Base-by-base conservation (phyloP, 2,329 filamentous ascomycete species). In the Pseudogymnoascus sp. region DNA sequence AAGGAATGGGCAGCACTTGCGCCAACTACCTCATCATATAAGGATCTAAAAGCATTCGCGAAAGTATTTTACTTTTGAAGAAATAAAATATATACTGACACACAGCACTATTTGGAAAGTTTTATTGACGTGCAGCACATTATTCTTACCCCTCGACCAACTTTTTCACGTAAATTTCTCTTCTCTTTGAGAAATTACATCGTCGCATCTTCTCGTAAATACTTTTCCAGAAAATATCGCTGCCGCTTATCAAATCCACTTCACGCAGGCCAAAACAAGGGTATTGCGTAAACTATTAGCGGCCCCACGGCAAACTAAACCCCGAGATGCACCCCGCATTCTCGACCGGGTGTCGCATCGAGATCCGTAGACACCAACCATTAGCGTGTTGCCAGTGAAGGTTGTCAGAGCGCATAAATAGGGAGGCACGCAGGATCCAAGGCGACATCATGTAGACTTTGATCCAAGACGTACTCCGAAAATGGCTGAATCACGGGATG, bases 1-100 rank as follows among this genome's bases (percentile, higher is more conserved):
- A 46, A 46, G 12, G 42, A 46, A 12, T 25, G 42, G 42, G 23
- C 75, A 74, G 74, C 73, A 2, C 64, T 69, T 0, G 25, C 25
- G 7, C 25, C 25, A 28, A 28, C 25, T 6, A 7, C 25, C 25
- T 28, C 25, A 28, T 28, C 1, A 28, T 28, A 7, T 28, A 7
- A 28, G 7, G 25, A 28, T 28, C 7, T 28, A 28, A 28, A 28
- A 28, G 25, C 25, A 28, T 28, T 28, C 25, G 25, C 25, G 28
- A 10, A 31, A 31, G 28, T 31, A 31, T 31, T 31, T 31, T 31
- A 8, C 6, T 31, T 31, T 31, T 31, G 8, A 10, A 31, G 28
- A 8, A 31, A 31, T 31, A 8, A 31, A 31, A 31, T 10, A 31
- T 10, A 31, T 31, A 31, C 25, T 28, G 5, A 28, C 28, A 31